Percentiles rank a stretch among this genome's conserved stretches.
Evolutionary conservation across 352 stramenopile species (phyloP).

Genomic region (Globisporangium cystogenes): DNA sequence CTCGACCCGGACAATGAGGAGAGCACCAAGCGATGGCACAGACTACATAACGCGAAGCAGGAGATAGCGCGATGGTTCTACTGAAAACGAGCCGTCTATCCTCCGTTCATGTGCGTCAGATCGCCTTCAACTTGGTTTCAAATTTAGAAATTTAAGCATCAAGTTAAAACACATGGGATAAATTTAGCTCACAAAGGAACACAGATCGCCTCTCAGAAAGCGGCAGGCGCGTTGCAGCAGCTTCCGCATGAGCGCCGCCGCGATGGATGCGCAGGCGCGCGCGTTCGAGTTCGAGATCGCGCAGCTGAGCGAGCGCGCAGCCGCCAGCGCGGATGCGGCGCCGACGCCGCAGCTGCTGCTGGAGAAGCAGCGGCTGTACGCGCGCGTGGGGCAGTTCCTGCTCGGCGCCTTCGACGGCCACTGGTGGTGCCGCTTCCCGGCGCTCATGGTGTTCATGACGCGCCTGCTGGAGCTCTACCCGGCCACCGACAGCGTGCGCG

Average conservation of each 20-base stretch:
- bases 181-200: no score
- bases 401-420: constrained; percentile 58
- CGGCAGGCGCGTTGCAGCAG: no score
- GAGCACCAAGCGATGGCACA: no score
- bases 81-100: no score
- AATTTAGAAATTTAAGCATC: no score
- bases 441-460: constrained; percentile 87
- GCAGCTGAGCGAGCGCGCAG: constrained; percentile 8
- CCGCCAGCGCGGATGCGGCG: constrained; percentile 10
- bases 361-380: constrained; percentile 75
- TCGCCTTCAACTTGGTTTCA: no score
- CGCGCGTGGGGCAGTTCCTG: constrained; percentile 72
- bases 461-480: constrained; percentile 78
- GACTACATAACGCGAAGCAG: no score
- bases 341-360: constrained; percentile 15
- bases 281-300: constrained; percentile 36
- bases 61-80: no score
- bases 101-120: no score
- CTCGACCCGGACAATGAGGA: no score
- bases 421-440: constrained; percentile 77
- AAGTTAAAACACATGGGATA: no score
- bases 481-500: constrained; percentile 54
- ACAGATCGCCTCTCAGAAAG: no score
- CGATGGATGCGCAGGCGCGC: constrained; percentile 23
- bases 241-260: neutral